Evolutionary conservation across 2,329 filamentous ascomycete species (phyloP), one percentile per base, ranked within the genome.

Genomic region (Microdochium nivale): DNA sequence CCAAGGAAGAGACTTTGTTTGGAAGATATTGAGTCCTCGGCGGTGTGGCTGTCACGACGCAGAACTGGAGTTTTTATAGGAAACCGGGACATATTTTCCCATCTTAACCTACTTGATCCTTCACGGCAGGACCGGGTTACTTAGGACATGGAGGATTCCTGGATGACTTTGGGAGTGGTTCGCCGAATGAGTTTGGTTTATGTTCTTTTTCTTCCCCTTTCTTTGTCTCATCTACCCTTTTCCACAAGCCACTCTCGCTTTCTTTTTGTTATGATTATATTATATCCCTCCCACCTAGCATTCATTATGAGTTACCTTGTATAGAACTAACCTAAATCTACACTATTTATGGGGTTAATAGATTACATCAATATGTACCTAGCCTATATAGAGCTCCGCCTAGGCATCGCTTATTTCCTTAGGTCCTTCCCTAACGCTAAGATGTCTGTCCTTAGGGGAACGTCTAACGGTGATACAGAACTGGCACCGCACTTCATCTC

Each of bases 321-420:
- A 33, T 14, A 33, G 30, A 33, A 33, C 30, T 33, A 14, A 33
- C 8, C 30, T 33, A 33, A 33, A 8, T 33, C 30, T 33, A 14
- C 30, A 14, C 30, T 14, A 9, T 33, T 33, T 14, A 33, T 14
- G 30, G 30, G 30, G 30, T 33, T 33, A 33, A 33, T 33, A 33
- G 30, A 33, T 33, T 83, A 80, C 54, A 66, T 83, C 11, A 79
- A 79, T 2, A 65, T 77, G 24, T 76, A 81, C 51, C 66, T 83
- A 16, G 79, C 79, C 0, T 65, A 69, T 19, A 78, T 78, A 64
- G 78, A 81, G 58, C 59, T 81, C 21, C 67, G 77, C 3, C 69
- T 77, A 24, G 75, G 69, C 0, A 65, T 71, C 0, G 72, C 75
- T 0, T 63, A 70, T 4, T 77, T 83, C 60, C 78, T 80, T 58